Percentiles rank a stretch among this genome's conserved stretches.
Evolutionary conservation across 176 grass and related monocot species (phyloP).

Genomic region (Aegilops longissima): DNA sequence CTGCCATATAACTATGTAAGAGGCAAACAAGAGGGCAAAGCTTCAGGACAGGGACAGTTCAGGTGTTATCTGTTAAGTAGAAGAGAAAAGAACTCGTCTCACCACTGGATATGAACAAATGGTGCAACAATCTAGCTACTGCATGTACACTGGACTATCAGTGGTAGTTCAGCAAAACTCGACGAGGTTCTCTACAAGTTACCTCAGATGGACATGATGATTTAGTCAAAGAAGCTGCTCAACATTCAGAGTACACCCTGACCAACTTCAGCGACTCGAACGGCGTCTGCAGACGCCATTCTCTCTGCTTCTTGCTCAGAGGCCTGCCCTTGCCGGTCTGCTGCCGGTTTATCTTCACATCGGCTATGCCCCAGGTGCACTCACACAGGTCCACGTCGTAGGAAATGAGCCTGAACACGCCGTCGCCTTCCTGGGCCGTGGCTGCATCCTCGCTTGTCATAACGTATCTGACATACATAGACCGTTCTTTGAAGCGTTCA

Average conservation of each 20-base stretch:
- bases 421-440: constrained; percentile 55
- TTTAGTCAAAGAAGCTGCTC: constrained; percentile 8
- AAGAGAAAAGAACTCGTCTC: neutral
- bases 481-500: constrained; percentile 84
- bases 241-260: constrained; percentile 83
- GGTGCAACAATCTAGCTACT: neutral
- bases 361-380: constrained; percentile 87
- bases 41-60: neutral
- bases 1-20: neutral
- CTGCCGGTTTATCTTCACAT: constrained; percentile 87
- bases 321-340: constrained; percentile 83
- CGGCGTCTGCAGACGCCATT: constrained; percentile 69
- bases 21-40: neutral
- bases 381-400: constrained; percentile 69
- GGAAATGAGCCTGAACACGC: constrained; percentile 72
- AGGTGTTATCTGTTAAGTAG: neutral
- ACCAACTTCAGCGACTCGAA: constrained; percentile 69
- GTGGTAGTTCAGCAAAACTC: neutral
- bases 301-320: constrained; percentile 87
- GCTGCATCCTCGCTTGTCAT: constrained; percentile 8
- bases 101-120: neutral
- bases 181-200: neutral
- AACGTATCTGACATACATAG: constrained; percentile 82
- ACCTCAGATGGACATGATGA: neutral
- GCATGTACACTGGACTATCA: neutral